phyloP scores from a whole-genome alignment of 2,329 filamentous ascomycete species.

The Sarocladium kiliense region DNA sequence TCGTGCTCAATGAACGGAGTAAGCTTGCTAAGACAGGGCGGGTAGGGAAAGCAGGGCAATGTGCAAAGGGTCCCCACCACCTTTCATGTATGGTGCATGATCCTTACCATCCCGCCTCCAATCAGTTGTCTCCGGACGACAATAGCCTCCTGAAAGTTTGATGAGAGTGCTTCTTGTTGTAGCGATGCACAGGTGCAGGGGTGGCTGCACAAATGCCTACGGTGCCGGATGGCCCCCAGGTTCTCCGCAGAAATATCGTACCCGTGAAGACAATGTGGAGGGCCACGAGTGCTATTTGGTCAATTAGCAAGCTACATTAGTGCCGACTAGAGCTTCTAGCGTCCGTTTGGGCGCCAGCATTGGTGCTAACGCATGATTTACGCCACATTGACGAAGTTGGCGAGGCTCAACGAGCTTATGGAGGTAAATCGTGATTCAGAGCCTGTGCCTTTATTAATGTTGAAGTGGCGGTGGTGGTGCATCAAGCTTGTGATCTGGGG shows the following conservation, averaged over 20 bases:
- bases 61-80: not conserved
- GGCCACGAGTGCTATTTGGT: not conserved
- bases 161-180: not conserved
- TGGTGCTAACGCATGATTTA: not conserved
- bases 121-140: not conserved
- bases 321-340: not conserved
- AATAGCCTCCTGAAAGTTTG: not conserved
- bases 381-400: not conserved
- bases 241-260: constrained; percentile 2
- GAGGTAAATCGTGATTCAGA: not conserved
- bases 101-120: not conserved
- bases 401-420: not conserved
- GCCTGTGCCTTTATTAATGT: no score
- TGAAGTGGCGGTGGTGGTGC: no score
- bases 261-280: not conserved
- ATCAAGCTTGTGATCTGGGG: no score
- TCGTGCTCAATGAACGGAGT: not conserved
- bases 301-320: not conserved
- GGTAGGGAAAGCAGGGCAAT: not conserved
- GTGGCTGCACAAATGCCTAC: not conserved
- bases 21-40: not conserved
- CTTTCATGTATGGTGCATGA: not conserved
- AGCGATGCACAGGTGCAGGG: not conserved
- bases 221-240: not conserved
- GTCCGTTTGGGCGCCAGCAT: not conserved